Evolutionary conservation across 805 yeast species (phyloP).

Genomic region (Candida germanica): DNA sequence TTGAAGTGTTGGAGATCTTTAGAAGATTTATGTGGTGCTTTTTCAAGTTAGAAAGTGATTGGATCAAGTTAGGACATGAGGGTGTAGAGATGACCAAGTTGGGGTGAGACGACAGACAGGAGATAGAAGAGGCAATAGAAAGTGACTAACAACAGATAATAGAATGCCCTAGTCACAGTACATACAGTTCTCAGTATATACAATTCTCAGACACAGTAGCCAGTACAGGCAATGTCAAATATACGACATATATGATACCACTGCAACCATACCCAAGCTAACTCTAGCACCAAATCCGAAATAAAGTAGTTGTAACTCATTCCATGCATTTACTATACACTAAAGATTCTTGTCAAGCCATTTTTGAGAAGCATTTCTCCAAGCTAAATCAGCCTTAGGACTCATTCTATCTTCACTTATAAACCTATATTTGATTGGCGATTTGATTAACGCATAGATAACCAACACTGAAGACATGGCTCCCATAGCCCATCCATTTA

Average conservation of each 20-base stretch:
- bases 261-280: too few relatives aligned
- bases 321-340: too few relatives aligned
- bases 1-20: constrained; percentile 71
- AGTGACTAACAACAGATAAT: too few relatives aligned
- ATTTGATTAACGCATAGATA: constrained; percentile 35
- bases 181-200: too few relatives aligned
- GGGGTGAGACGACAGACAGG: neutral
- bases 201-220: too few relatives aligned
- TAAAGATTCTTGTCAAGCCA: constrained; percentile 33
- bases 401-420: constrained; percentile 40
- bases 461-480: constrained; percentile 42
- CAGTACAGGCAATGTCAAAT: too few relatives aligned
- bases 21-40: constrained; percentile 91
- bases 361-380: constrained; percentile 45
- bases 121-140: too few relatives aligned
- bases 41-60: constrained; percentile 80
- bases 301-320: too few relatives aligned
- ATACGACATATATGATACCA: too few relatives aligned
- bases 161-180: too few relatives aligned
- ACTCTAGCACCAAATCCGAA: too few relatives aligned
- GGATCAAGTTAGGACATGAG: constrained; percentile 26
- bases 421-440: constrained; percentile 42
- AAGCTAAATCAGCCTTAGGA: constrained; percentile 47
- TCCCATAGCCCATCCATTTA: constrained; percentile 38
- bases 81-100: constrained; percentile 2